phyloP scores from a whole-genome alignment of 495 filamentous ascomycete genomes.

The Trichoderma asperelloides region DNA sequence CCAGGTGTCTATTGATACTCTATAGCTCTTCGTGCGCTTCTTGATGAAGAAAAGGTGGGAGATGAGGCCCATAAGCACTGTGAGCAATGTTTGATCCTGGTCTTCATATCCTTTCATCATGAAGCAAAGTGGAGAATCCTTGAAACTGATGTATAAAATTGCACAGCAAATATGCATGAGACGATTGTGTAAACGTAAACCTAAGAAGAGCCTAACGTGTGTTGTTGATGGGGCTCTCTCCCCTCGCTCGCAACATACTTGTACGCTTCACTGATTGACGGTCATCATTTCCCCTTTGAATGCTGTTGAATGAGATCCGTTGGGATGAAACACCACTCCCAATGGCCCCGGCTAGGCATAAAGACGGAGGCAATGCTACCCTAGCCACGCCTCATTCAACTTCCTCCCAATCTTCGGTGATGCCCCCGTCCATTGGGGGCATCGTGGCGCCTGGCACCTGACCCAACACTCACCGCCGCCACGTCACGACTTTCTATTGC shows the following conservation, averaged over 20 bases:
- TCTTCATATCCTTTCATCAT: too few species aligned
- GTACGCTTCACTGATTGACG: background rate
- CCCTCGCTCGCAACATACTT: background rate
- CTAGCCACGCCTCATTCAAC: background rate
- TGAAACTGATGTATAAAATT: too few species aligned
- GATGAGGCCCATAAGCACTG: too few species aligned
- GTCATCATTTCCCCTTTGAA: background rate
- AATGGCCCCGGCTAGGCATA: background rate
- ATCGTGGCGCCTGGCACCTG: background rate
- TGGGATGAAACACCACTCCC: background rate
- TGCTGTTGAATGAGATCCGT: background rate
- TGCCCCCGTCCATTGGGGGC: background rate
- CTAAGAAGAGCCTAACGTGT: background rate
- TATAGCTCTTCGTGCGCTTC: too few species aligned
- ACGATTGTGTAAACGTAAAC: too few species aligned
- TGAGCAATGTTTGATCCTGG: too few species aligned
- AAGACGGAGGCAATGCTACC: slow-evolving; percentile 7
- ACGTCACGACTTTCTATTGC: background rate
- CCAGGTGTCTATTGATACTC: too few species aligned
- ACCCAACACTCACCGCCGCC: slow-evolving; percentile 3
- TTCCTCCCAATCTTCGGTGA: background rate
- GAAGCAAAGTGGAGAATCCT: too few species aligned
- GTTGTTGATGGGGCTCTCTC: background rate
- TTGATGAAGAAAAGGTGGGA: too few species aligned
- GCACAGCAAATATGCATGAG: too few species aligned